Evolutionary conservation across 345 rosid species (phyloP), one percentile per base, ranked within the genome.

Genomic region (Rubroshorea leprosula): DNA sequence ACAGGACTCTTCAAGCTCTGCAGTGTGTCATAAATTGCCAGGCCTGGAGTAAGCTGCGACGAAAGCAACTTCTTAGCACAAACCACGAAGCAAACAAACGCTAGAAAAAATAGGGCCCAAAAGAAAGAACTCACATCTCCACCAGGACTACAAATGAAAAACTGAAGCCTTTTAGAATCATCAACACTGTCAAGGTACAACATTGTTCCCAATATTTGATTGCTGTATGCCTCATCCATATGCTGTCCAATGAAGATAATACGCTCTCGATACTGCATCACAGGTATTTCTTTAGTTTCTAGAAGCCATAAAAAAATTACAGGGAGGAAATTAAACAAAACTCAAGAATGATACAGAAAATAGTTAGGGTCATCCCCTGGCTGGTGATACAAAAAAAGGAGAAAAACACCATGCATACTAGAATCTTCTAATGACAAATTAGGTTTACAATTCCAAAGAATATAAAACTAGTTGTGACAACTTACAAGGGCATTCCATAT

Each of bases 141-240:
- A 26, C 97, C 98, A 10, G 90, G 90, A 44, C 96, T 85, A 61
- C 77, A 86, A 41, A 92, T 55, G 74, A 84, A 86, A 51, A 89
- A 61, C 61, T 76, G 83, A 22, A 89, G 74, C 73, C 74, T 81
- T 64, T 78, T 83, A 8, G 72, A 62, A 67, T 89, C 90, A 63
- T 92, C 90, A 39, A 84, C 59, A 52, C 81, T 83, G 67, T 92
- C 99, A 20, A 92, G 96, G 71, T 92, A 92, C 75, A 92, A 70
- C 94, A 92, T 77, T 15, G 94, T 86, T 22, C 87, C 97, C 82
- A 92, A 75, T 65, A 89, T 74, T 71, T 86, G 85, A 77, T 92
- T 89, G 79, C 99, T 84, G 62, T 80, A 86, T 60, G 89, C 89
- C 73, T 86, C 93, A 65, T 84, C 90, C 8, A 89, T 78, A 58